Conservation (phyloP, 2,329 filamentous ascomycete species). For the Stagonosporopsis cucurbitacearum region DNA sequence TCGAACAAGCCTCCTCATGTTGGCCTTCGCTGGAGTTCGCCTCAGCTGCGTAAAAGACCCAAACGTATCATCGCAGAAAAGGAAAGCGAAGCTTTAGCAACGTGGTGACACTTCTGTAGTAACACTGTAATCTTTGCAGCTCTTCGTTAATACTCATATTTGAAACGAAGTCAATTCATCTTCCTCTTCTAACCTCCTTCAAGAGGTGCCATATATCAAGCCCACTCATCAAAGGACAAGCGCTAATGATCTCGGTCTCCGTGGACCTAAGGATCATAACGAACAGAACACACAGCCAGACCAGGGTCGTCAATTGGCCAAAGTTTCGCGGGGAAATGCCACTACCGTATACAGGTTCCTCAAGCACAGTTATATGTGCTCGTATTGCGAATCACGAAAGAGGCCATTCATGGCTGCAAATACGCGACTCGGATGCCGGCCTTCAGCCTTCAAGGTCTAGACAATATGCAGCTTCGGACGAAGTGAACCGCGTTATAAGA, state of each 20-base stretch:
- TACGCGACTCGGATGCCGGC: background rate
- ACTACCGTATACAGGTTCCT: background rate
- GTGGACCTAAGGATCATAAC: background rate
- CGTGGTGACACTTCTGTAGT: background rate
- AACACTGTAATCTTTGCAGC: background rate
- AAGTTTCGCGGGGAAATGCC: background rate
- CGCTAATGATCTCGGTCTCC: background rate
- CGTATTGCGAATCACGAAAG: background rate
- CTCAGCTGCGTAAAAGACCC: background rate
- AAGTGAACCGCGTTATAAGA: background rate
- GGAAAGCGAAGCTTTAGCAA: background rate
- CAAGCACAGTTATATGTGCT: background rate
- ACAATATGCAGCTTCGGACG: background rate
- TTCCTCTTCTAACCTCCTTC: background rate
- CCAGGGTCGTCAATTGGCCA: background rate
- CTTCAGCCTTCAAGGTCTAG: background rate
- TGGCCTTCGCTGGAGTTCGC: background rate
- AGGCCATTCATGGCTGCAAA: background rate
- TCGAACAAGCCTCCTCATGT: background rate
- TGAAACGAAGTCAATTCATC: background rate
- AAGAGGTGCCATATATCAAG: background rate
- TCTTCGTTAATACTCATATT: background rate
- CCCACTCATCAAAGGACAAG: background rate
- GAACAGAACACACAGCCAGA: background rate
- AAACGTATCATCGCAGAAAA: background rate